Evolutionary conservation across 352 stramenopile genomes (phyloP).

Genomic region (Phytophthora macrochlamydospora): DNA sequence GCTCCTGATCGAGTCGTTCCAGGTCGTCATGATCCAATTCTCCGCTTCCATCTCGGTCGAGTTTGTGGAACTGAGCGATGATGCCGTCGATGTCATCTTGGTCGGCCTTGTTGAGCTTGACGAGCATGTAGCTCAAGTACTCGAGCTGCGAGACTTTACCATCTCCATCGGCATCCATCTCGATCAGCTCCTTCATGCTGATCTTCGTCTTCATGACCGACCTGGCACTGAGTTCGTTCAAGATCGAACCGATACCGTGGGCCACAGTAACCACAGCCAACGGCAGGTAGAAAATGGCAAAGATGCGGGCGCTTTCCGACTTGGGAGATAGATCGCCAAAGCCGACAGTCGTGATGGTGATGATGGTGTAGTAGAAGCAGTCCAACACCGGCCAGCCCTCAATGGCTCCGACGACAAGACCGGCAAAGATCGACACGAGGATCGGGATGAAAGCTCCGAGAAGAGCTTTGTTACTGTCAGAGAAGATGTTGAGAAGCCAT

Average conservation of each 20-base stretch:
- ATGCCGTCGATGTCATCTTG: constrained; percentile 70
- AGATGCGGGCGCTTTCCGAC: constrained; percentile 61
- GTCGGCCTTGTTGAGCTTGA: constrained; percentile 75
- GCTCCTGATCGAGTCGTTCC: constrained; percentile 59
- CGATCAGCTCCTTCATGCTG: constrained; percentile 76
- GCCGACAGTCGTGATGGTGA: constrained; percentile 91
- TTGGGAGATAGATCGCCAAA: constrained; percentile 86
- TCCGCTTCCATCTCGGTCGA: constrained; percentile 69
- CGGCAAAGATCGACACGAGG: constrained; percentile 51
- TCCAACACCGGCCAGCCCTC: constrained; percentile 78
- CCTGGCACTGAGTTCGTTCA: constrained; percentile 63
- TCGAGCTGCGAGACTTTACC: constrained; percentile 74
- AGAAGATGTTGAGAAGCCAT: constrained; percentile 51
- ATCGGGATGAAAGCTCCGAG: constrained; percentile 47
- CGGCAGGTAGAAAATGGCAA: constrained; percentile 86
- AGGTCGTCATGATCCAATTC: constrained; percentile 73
- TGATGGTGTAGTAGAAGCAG: constrained; percentile 92
- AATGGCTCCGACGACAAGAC: constrained; percentile 58
- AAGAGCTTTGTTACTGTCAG: constrained; percentile 63
- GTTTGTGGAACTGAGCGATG: constrained; percentile 67
- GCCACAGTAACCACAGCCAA: constrained; percentile 70
- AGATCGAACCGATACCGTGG: constrained; percentile 66
- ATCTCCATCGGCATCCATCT: constrained; percentile 69
- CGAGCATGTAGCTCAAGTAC: constrained; percentile 74
- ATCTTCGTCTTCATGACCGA: constrained; percentile 73